phyloP scores from a whole-genome alignment of 2,329 filamentous ascomycete species.

The Fusarium verticillioides region DNA sequence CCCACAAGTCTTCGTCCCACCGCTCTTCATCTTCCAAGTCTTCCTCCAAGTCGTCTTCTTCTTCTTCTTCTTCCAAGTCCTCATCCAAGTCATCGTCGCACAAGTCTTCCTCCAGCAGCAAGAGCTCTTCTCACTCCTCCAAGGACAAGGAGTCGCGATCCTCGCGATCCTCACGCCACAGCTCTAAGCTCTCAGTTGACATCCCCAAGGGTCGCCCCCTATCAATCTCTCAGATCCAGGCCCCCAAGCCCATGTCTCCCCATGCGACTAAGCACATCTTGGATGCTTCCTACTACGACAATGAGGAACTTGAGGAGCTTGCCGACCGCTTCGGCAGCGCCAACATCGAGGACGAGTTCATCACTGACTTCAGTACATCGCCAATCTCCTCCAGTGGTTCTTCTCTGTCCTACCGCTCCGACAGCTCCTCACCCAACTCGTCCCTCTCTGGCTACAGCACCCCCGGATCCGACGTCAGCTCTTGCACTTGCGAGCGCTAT shows the following conservation, averaged over 20 bases:
- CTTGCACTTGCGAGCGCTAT: slow-evolving; percentile 95
- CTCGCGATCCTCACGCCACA: slow-evolving; percentile 58
- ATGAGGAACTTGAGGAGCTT: slow-evolving; percentile 81
- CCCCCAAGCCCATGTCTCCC: slow-evolving; percentile 89
- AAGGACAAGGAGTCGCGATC: slow-evolving; percentile 57
- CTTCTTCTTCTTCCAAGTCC: slow-evolving; percentile 51
- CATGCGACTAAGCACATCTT: slow-evolving; percentile 89
- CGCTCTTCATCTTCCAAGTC: slow-evolving; percentile 56
- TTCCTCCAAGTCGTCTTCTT: slow-evolving; percentile 48
- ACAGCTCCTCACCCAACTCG: slow-evolving; percentile 78
- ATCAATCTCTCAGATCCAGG: slow-evolving; percentile 88
- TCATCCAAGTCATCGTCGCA: slow-evolving; percentile 55
- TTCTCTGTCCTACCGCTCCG: slow-evolving; percentile 76
- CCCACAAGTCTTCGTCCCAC: slow-evolving; percentile 56
- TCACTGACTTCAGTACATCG: slow-evolving; percentile 65
- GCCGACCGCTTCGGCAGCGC: slow-evolving; percentile 76
- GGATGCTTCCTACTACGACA: slow-evolving; percentile 78
- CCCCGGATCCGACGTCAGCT: slow-evolving; percentile 77
- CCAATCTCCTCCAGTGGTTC: slow-evolving; percentile 76
- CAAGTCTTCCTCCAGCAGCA: slow-evolving; percentile 46
- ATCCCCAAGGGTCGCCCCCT: slow-evolving; percentile 90
- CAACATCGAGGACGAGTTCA: slow-evolving; percentile 67
- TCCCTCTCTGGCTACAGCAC: slow-evolving; percentile 83
- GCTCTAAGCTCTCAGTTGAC: slow-evolving; percentile 67
- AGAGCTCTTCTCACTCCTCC: slow-evolving; percentile 57